These are phyloP conservation scores for Batkoa obscura DNA, from an alignment of 371 early-diverging fungal species.

Conservation along the genomic window DNA sequence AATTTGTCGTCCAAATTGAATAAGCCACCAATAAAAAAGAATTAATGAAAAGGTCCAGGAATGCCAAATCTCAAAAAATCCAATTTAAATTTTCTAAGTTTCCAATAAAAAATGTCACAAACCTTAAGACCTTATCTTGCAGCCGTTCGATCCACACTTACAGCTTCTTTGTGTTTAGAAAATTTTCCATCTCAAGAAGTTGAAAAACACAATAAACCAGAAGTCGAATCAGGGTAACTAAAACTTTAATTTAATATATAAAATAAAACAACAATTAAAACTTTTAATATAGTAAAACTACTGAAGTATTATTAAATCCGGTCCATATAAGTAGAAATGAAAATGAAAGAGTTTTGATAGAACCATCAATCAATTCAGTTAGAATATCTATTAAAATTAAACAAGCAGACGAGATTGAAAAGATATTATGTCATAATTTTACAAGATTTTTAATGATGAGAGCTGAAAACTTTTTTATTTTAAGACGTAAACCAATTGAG, in stretches of 20 bases:
- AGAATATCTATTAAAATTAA: conserved; percentile 90
- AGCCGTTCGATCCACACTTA: conserved; percentile 83
- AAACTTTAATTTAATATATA: neutral
- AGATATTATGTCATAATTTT: conserved; percentile 86
- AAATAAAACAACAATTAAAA: neutral
- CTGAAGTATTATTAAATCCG: conserved; percentile 77
- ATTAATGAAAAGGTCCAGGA: neutral
- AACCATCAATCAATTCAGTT: conserved; percentile 80
- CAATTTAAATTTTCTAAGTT: neutral
- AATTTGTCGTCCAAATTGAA: neutral
- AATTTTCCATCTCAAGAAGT: conserved; percentile 94
- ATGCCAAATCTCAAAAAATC: neutral
- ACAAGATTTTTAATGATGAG: conserved; percentile 90
- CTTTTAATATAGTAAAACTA: conserved; percentile 28
- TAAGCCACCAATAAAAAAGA: neutral
- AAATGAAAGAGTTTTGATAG: conserved; percentile 84
- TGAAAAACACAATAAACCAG: conserved; percentile 94
- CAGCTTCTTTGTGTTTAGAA: conserved; percentile 85
- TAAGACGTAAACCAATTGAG: conserved; percentile 75
- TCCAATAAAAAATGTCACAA: conserved; percentile 58
- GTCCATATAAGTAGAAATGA: conserved; percentile 81
- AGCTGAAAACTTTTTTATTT: conserved; percentile 88
- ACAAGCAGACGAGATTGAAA: conserved; percentile 93
- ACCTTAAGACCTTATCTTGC: conserved; percentile 88
- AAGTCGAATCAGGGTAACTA: conserved; percentile 76